Evolutionary conservation across 176 grass and related monocot species (phyloP).

Genomic region (Lolium rigidum): DNA sequence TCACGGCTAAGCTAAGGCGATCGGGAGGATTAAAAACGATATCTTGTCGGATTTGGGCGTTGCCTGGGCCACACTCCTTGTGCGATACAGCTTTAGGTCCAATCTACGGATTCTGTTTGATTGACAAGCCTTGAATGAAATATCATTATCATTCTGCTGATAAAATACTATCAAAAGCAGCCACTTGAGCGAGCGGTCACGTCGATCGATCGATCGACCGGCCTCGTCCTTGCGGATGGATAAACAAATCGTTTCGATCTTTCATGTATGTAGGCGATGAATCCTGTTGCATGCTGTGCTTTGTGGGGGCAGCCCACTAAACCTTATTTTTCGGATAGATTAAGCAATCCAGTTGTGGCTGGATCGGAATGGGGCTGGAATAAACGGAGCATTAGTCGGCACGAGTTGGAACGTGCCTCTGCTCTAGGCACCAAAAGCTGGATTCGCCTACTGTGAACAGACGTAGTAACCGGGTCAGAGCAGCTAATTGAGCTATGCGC

Average conservation of each 20-base stretch:
- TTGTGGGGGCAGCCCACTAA: conserved; percentile 49
- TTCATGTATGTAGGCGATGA: neutral
- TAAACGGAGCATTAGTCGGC: conserved; percentile 29
- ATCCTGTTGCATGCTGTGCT: conserved; percentile 44
- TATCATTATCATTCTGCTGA: conserved; percentile 12
- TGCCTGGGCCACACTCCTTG: conserved; percentile 12
- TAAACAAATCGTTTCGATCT: neutral
- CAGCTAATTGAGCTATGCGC: no score
- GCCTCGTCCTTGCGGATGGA: neutral
- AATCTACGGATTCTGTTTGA: conserved; percentile 41
- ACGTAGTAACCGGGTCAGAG: no score
- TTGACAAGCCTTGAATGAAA: conserved; percentile 25
- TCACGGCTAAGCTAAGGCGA: neutral
- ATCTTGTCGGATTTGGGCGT: conserved; percentile 49
- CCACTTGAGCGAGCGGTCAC: conserved; percentile 37
- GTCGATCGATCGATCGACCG: no score
- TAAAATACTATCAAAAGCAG: neutral
- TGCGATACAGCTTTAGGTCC: conserved; percentile 33
- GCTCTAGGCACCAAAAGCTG: neutral
- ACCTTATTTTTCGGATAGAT: neutral
- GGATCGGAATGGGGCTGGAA: conserved; percentile 28
- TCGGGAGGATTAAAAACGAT: conserved; percentile 20
- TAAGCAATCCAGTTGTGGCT: neutral
- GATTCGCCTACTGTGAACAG: neutral
- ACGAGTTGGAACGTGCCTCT: neutral